Evolutionary conservation across 176 grass and related monocot genomes (phyloP), one percentile per base, ranked within the genome.

Genomic region (Guadua angustifolia): DNA sequence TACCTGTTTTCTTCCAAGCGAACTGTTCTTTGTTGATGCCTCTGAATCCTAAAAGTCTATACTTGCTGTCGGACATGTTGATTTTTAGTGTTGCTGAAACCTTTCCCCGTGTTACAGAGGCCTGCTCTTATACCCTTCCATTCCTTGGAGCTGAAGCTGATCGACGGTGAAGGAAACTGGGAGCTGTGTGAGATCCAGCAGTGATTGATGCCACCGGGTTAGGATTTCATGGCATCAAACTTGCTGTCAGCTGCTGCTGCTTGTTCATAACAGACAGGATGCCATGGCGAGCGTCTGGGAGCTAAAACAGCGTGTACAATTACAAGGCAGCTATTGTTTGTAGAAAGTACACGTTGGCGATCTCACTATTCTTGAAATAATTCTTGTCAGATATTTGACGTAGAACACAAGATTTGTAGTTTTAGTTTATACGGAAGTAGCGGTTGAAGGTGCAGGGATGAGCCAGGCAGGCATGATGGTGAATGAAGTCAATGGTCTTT

Each of bases 81-180:
- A 83, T 32, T 22, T 35, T 49, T 3, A 56, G 40, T 78, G n/a
- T 79, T 78, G 43, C 50, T 92, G 26, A 85, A 84, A 61, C 52
- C 12, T 52, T 57, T 65, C 17, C 11, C 17, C 33, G 44, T 84
- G 47, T 89, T 47, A 46, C 79, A 98, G 95, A 94, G 95, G 74
- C 95, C 93, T 21, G 95, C 95, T 42, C 89, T 98, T 14, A 91
- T 95, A 53, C 93, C 91, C 29, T 98, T 95, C 87, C 95, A 98
- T 90, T 90, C 93, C 24, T 80, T 93, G 85, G 91, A 98, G 85
- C 63, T 98, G 65, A 98, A 98, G 77, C 92, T 98, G 73, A 93
- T 98, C 55, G 95, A 98, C 13, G 93, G 95, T 0, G 95, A 98
- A 73, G 95, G 95, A 22, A 98, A 98, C 29, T 98, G 93, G 95